A percentile compares a stretch with the other conserved stretches of the same genome.
phyloP scores from a whole-genome alignment of 202 grass and related monocot genomes.

The Carex sylvatica region DNA sequence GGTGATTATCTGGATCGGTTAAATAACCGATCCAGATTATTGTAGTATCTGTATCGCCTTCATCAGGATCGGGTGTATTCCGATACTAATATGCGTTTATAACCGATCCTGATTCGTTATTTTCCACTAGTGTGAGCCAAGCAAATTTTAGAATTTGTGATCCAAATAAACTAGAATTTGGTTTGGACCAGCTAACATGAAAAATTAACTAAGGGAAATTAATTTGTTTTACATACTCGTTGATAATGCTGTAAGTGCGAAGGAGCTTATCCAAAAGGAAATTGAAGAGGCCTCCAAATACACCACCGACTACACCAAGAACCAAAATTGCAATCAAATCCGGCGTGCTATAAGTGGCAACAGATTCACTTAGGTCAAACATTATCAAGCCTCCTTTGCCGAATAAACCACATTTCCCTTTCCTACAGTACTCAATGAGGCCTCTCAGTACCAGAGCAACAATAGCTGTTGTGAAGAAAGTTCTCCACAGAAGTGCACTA shows the following conservation, averaged over 20 bases:
- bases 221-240: slow-evolving; percentile 53
- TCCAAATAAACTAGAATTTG: not conserved
- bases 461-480: slow-evolving; percentile 93
- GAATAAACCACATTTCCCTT: slow-evolving; percentile 87
- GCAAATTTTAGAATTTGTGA: not conserved
- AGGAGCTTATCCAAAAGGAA: slow-evolving; percentile 74
- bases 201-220: not conserved
- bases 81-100: too few relatives aligned
- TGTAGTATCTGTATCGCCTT: too few relatives aligned
- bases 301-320: slow-evolving; percentile 71
- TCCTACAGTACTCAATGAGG: slow-evolving; percentile 69
- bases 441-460: slow-evolving; percentile 80
- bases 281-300: slow-evolving; percentile 87
- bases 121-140: too few relatives aligned
- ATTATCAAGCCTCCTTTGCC: slow-evolving; percentile 94
- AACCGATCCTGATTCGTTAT: too few relatives aligned
- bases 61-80: too few relatives aligned
- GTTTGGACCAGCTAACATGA: too few relatives aligned
- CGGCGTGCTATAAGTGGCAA: slow-evolving; percentile 42
- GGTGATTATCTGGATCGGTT: too few relatives aligned
- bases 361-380: slow-evolving; percentile 81
- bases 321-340: slow-evolving; percentile 73
- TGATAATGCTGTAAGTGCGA: slow-evolving; percentile 68
- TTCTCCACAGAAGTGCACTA: slow-evolving; percentile 89
- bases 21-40: too few relatives aligned